These are phyloP conservation scores for Galeopsis tetrahit DNA, from an alignment of 257 asterid genomes.

Conservation along the genomic window DNA sequence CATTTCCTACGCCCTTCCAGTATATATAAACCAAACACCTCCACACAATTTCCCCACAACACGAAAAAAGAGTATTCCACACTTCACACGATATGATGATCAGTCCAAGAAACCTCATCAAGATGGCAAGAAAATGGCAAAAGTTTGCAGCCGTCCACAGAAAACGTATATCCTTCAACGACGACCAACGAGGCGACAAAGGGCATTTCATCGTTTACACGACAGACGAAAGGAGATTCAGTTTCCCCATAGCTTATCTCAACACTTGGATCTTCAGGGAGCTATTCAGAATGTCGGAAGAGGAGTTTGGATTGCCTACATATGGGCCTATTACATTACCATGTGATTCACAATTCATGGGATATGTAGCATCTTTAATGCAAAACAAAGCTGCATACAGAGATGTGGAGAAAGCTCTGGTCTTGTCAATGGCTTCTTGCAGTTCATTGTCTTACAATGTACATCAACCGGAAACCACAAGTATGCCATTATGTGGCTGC, in stretches of 20 bases:
- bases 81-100: slow-evolving; percentile 20
- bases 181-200: slow-evolving; percentile 9
- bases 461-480: slow-evolving; percentile 15
- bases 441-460: slow-evolving; percentile 12
- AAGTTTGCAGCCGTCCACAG: slow-evolving; percentile 33
- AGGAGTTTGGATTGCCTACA: slow-evolving; percentile 37
- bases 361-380: slow-evolving; percentile 25
- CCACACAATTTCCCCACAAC: not conserved
- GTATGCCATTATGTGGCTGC: not conserved
- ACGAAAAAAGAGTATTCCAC: slow-evolving; percentile 13
- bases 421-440: slow-evolving; percentile 26
- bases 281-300: slow-evolving; percentile 38
- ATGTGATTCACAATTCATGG: slow-evolving; percentile 38
- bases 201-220: slow-evolving; percentile 43
- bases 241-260: slow-evolving; percentile 37
- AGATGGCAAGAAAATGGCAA: slow-evolving; percentile 43
- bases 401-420: slow-evolving; percentile 32
- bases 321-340: slow-evolving; percentile 40
- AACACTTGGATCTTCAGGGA: slow-evolving; percentile 28
- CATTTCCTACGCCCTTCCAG: too few species aligned
- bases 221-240: slow-evolving; percentile 30
- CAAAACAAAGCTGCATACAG: slow-evolving; percentile 16
- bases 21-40: slow-evolving; percentile 9
- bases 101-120: slow-evolving; percentile 39
- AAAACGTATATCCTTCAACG: slow-evolving; percentile 28